These are phyloP conservation scores for Gyromitra esculenta DNA, from an alignment of 2,329 filamentous ascomycete genomes.

Conservation along the genomic window DNA sequence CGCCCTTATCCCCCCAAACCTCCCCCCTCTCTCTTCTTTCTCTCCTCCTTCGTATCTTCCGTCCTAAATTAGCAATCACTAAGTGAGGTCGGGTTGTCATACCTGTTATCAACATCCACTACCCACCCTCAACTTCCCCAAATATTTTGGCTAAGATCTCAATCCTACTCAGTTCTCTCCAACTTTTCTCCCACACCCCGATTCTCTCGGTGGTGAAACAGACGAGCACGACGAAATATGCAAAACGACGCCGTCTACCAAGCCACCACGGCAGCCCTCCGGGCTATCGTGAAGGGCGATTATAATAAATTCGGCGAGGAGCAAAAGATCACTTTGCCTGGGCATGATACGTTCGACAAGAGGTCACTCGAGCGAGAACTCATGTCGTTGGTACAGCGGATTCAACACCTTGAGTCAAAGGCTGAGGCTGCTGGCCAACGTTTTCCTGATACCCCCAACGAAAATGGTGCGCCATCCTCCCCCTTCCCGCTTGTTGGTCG, in stretches of 20 bases:
- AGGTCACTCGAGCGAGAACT: slow-evolving; percentile 83
- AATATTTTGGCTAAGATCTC: slow-evolving; percentile 38
- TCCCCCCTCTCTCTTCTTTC: slow-evolving; percentile 23
- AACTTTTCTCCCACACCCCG: slow-evolving; percentile 51
- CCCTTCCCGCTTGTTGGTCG: slow-evolving; percentile 52
- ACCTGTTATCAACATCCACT: slow-evolving; percentile 42
- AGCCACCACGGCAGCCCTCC: slow-evolving; percentile 53
- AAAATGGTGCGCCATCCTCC: slow-evolving; percentile 60
- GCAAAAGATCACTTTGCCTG: slow-evolving; percentile 68
- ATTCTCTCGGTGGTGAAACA: slow-evolving; percentile 53
- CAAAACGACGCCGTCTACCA: slow-evolving; percentile 54
- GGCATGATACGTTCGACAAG: slow-evolving; percentile 78
- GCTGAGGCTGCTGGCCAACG: slow-evolving; percentile 68
- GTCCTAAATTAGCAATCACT: slow-evolving; percentile 41
- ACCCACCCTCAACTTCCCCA: slow-evolving; percentile 19
- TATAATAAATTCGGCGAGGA: slow-evolving; percentile 47
- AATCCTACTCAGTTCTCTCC: slow-evolving; percentile 33
- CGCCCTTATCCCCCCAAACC: slow-evolving; percentile 41
- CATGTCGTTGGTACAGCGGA: slow-evolving; percentile 76
- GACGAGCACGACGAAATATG: slow-evolving; percentile 42
- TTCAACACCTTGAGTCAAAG: slow-evolving; percentile 84
- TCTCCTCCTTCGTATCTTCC: slow-evolving; percentile 47
- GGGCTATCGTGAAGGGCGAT: slow-evolving; percentile 54
- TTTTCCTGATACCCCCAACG: slow-evolving; percentile 84
- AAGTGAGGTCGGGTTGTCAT: slow-evolving; percentile 43